Base-by-base conservation (phyloP, 2,329 filamentous ascomycete genomes). In the Metarhizium album region DNA sequence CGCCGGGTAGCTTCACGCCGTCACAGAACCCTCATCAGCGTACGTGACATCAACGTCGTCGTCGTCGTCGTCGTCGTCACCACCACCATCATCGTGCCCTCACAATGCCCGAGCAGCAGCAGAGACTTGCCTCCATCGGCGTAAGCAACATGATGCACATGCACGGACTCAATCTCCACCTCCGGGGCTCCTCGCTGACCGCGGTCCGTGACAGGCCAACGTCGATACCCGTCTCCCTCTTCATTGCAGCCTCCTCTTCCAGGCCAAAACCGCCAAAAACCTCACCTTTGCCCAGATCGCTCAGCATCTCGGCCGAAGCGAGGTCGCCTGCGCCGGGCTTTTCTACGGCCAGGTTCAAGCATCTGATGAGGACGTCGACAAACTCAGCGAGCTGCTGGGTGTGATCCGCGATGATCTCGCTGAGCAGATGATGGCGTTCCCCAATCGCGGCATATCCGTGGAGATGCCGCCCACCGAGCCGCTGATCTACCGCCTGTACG, bases 301-400 rank as follows among this genome's bases (percentile, higher is more conserved):
- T 48, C 70, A 82, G 57, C 74, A 82, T 29, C 76, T 95, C 50
- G 83, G 82, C 55, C 86, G 90, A 56, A 82, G 84, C 62, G 87
- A 95, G 70, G 87, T 95, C 42, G 87, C 88, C 40, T 80, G 86
- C 3, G 90, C 90, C 2, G 90, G 90, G 2, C 73, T 95, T 55
- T 96, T 96, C 76, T 95, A 95, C 66, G 90, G 90, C 29, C 88
- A 93, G 66, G 82, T 86, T 5, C 80, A 80, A 59, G 86, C 88
- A 1, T 85, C 83, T 0, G 62, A 78, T 0, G 84, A 87, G 55
- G 88, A 93, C 53, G 60, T 75, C 57, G 67, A 77, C 52, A 83
- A 80, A 53, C 79, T 95, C 1, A 78, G 86, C 1, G 61, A 74
- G 40, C 65, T 88, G 23, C 77, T 94, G 8, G 76, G 73, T 0